Conservation (phyloP, 257 asterid genomes). For the Linaria vulgaris region DNA sequence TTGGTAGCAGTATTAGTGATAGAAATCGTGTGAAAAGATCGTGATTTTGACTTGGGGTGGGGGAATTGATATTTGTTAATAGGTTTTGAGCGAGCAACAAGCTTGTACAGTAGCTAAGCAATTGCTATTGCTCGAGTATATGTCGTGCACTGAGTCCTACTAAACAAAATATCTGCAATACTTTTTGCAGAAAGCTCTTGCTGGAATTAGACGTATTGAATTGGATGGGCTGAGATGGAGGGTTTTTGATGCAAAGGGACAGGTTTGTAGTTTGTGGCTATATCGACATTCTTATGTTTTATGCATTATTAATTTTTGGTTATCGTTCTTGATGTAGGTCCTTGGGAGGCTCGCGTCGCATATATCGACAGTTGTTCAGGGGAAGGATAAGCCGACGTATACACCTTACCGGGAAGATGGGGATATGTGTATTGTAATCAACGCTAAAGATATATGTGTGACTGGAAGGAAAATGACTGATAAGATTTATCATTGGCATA, state of each 20-base stretch:
- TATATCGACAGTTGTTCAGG: slow-evolving; percentile 86
- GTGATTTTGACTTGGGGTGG: too few relatives aligned
- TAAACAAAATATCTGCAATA: slow-evolving; percentile 23
- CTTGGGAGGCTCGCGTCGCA: slow-evolving; percentile 94
- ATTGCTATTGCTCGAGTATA: slow-evolving; percentile 5
- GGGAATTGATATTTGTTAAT: too few relatives aligned
- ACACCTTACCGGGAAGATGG: slow-evolving; percentile 75
- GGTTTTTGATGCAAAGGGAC: slow-evolving; percentile 93
- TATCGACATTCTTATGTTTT: background rate
- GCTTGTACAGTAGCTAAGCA: too few relatives aligned
- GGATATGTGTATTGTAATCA: slow-evolving; percentile 86
- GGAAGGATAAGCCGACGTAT: slow-evolving; percentile 94
- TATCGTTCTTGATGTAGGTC: slow-evolving; percentile 43
- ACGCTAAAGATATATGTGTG: slow-evolving; percentile 84
- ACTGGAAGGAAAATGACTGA: slow-evolving; percentile 95
- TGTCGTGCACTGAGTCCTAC: background rate
- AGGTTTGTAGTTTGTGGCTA: slow-evolving; percentile 46
- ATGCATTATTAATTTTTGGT: background rate
- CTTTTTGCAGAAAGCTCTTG: slow-evolving; percentile 73
- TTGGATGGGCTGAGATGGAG: slow-evolving; percentile 95
- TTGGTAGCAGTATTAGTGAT: too few relatives aligned
- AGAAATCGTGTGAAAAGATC: too few relatives aligned
- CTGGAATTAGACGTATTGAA: slow-evolving; percentile 77
- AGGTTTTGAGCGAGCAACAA: too few relatives aligned
- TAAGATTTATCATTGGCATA: slow-evolving; percentile 90